Base-by-base conservation (phyloP, 1,139 yeast genomes). In the Yamadazyma membranifaciens region DNA sequence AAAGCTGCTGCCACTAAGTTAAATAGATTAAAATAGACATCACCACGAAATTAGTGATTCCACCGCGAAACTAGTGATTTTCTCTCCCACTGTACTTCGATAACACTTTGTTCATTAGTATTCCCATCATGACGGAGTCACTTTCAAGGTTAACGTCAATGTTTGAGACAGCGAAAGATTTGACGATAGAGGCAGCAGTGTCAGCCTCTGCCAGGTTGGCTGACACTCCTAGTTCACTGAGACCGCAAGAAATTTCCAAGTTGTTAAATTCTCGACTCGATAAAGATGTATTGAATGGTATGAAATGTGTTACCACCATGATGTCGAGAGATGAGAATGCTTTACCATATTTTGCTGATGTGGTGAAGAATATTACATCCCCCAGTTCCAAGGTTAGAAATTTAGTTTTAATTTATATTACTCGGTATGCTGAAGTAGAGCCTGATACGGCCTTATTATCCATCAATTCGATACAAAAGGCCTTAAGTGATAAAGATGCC, bases 371-470 rank as follows among this genome's bases (percentile, higher is more conserved):
- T 59, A 81, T 91, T 34, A 86, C 91, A 3, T 82, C 92, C 11
- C 57, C 78, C 10, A 87, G 82, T 51, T 57, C 80, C 27, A 85
- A 82, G 50, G 78, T 88, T 33, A 78, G 87, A 46, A 81, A 83
- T 52, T 70, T 92, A 57, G 96, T 92, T 4, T 81, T 88, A 60
- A 73, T 85, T 1, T 89, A 88, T 53, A 65, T 92, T 39, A 67
- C 83, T 25, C 74, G 87, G 40, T 91, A 81, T 59, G 95, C 96
- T 11, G 95, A 87, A 48, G 67, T 74, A 37, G 92, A 88, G 51
- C 96, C 95, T 4, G 96, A 91, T 59, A 74, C 88, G 13, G 95
- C 98, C 1, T 71, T 94, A 26, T 69, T 94, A 38, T 82, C 96
- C 0, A 86, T 94, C 51, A 94, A 94, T 62, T 87, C 97, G 0